Base-by-base conservation (phyloP, 129 eudicot species). In the Pittosporum tobira region DNA sequence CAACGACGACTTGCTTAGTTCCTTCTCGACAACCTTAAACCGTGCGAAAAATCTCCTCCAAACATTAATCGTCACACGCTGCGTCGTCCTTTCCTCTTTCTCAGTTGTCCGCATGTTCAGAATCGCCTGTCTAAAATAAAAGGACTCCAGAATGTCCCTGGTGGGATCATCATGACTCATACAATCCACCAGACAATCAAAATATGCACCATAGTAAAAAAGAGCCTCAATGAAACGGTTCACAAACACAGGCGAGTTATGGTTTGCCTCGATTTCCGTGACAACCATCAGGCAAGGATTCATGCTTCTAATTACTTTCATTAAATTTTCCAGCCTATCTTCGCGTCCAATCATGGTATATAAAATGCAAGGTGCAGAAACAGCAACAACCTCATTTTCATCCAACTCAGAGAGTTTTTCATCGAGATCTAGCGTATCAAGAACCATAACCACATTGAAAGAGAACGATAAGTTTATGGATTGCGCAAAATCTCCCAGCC, bases 1-100 rank as follows among this genome's bases (percentile, higher is more conserved):
- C 20, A 53, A 0, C 5, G 48, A 51, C 7, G 49, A 29, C 63
- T 6, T 46, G 51, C 69, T 70, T 3, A 70, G 38, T 16, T 52
- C 63, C 1, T 22, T 30, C 28, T 61, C 75, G 34, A 61, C 68
- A 6, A 62, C 28, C 11, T 57, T 63, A 42, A 38, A 61, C 18
- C 48, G 52, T 16, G 61, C 68, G 21, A 70, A 70, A 8, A 22
- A 20, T 12, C 21, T 57, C 48, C 62, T 51, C 68, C 75, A 58
- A 47, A 48, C 20, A n/a, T 18, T 46, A 21, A 59, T 16, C 3
- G 23, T 68, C 1, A 29, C 68, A 21, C 13, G 13, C 12, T 62
- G 46, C 4, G 3, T 20, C 4, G 43, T 6, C 62, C 67, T 51
- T 37, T 69, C 67, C 12, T 20, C 31, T n/a, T 50, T 68, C 15